A percentile compares a stretch with the other conserved stretches of the same genome.
These are phyloP conservation scores for Pleoardoris graminearum DNA, from an alignment of 2,329 filamentous ascomycete species.

Conservation along the genomic window DNA sequence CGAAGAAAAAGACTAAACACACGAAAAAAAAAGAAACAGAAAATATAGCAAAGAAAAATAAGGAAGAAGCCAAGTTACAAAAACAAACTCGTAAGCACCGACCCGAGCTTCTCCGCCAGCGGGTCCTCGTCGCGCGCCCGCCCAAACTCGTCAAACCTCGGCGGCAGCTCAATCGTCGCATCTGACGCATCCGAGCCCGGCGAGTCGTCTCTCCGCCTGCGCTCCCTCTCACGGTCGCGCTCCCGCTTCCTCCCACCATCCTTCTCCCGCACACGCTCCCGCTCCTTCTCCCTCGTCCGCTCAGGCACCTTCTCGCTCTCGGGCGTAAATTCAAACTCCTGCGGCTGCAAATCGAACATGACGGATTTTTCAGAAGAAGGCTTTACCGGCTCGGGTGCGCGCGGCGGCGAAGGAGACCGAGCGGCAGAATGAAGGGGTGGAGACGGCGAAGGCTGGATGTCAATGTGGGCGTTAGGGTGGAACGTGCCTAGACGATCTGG, in stretches of 20 bases:
- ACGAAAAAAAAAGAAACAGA: background rate
- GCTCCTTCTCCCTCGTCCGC: slow-evolving; percentile 7
- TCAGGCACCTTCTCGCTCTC: slow-evolving; percentile 22
- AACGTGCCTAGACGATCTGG: slow-evolving; percentile 32
- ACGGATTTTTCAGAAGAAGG: slow-evolving; percentile 36
- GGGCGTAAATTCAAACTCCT: slow-evolving; percentile 24
- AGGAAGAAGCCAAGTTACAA: slow-evolving; percentile 17
- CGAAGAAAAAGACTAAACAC: too few relatives aligned
- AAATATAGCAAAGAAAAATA: background rate
- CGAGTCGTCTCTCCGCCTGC: slow-evolving; percentile 26
- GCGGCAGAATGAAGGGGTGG: background rate
- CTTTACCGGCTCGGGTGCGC: slow-evolving; percentile 19
- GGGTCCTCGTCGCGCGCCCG: slow-evolving; percentile 36
- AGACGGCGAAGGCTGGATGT: background rate
- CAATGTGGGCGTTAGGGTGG: background rate
- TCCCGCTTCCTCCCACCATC: slow-evolving; percentile 16
- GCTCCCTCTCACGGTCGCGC: slow-evolving; percentile 33
- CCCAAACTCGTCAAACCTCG: slow-evolving; percentile 42
- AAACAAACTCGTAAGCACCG: slow-evolving; percentile 37
- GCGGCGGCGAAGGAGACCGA: slow-evolving; percentile 9
- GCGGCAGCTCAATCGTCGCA: slow-evolving; percentile 42
- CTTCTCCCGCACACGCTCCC: slow-evolving; percentile 9
- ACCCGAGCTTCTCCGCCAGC: slow-evolving; percentile 40
- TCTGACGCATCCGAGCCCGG: slow-evolving; percentile 33
- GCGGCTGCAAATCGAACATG: slow-evolving; percentile 44